Evolutionary conservation across 2,329 filamentous ascomycete species (phyloP).

Genomic region (Teratosphaeria viscida): DNA sequence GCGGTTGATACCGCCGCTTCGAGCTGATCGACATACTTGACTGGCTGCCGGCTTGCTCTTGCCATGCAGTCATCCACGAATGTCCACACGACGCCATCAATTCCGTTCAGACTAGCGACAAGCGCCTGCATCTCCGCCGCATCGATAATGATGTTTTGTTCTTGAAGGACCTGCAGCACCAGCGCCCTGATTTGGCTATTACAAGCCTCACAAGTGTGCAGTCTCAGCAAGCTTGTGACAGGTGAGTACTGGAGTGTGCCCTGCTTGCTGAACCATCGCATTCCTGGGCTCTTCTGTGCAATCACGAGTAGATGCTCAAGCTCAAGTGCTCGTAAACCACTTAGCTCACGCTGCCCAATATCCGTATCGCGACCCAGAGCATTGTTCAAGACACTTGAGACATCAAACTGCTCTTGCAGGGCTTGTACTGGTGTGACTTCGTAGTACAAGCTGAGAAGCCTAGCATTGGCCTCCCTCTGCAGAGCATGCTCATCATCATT

Average conservation of each 20-base stretch:
- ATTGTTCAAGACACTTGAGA: slow-evolving; percentile 64
- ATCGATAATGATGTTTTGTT: slow-evolving; percentile 55
- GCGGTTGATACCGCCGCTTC: slow-evolving; percentile 22
- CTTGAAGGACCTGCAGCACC: slow-evolving; percentile 43
- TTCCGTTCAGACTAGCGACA: slow-evolving; percentile 27
- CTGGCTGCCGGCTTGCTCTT: slow-evolving; percentile 63
- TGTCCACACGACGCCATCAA: slow-evolving; percentile 40
- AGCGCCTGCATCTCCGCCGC: slow-evolving; percentile 32
- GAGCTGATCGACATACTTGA: slow-evolving; percentile 71
- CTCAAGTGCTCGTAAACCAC: slow-evolving; percentile 55
- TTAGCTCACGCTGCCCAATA: slow-evolving; percentile 28
- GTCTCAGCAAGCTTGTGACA: slow-evolving; percentile 58
- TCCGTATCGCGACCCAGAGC: slow-evolving; percentile 43
- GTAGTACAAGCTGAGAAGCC: slow-evolving; percentile 75
- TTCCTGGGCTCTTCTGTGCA: slow-evolving; percentile 67
- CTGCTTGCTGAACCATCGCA: slow-evolving; percentile 80
- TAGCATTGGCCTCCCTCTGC: slow-evolving; percentile 68
- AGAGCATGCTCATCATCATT: slow-evolving; percentile 53
- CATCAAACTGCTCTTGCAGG: slow-evolving; percentile 76
- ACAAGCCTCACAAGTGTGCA: slow-evolving; percentile 34
- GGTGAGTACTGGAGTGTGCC: slow-evolving; percentile 55
- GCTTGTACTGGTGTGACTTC: slow-evolving; percentile 69
- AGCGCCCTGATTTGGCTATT: slow-evolving; percentile 30
- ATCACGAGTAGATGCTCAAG: slow-evolving; percentile 73
- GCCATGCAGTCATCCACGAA: slow-evolving; percentile 78